Evolutionary conservation across 2,329 filamentous ascomycete species (phyloP), one percentile per base, ranked within the genome.

Genomic region (Fusarium pseudograminearum): DNA sequence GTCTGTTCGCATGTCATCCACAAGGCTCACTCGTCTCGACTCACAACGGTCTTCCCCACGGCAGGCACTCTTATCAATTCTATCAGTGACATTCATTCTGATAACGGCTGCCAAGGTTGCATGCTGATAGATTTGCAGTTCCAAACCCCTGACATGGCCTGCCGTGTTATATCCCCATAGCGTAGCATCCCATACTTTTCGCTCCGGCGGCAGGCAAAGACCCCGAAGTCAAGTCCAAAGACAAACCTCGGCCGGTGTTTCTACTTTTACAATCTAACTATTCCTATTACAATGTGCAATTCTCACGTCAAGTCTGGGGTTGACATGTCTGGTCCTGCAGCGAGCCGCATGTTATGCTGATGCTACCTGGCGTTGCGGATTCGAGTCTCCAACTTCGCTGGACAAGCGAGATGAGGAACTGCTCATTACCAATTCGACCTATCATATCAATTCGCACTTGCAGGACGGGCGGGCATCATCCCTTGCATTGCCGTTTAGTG

Each of bases 81-180:
- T 36, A 56, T 42, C 62, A 53, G 52, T 69, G 45, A 55, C 66
- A 62, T 57, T 57, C 66, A 69, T 57, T 55, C 38, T 68, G 67
- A 61, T 59, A 68, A 51, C 51, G 38, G 57, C 33, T 46, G 31
- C 51, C 57, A 63, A 63, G 31, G 44, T 70, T 34, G 20, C 47
- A 54, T 69, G 28, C 52, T 62, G 52, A 44, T 45, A 44, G 46
- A 60, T 31, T 54, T 26, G 34, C 30, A 60, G 30, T 33, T 24
- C 41, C 10, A 40, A 40, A 38, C 59, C 67, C 72, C 69, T 74
- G 63, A 62, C 50, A 67, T 72, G 54, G 46, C 31, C 48, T 62
- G 57, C 65, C 45, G 57, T 48, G 51, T 40, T 45, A 31, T 52
- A 44, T 53, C 33, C 47, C 36, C 57, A 53, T 59, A 67, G 57